Base-by-base conservation (phyloP, 1,284 basidiomycete species). In the Trichosporon sp. region DNA sequence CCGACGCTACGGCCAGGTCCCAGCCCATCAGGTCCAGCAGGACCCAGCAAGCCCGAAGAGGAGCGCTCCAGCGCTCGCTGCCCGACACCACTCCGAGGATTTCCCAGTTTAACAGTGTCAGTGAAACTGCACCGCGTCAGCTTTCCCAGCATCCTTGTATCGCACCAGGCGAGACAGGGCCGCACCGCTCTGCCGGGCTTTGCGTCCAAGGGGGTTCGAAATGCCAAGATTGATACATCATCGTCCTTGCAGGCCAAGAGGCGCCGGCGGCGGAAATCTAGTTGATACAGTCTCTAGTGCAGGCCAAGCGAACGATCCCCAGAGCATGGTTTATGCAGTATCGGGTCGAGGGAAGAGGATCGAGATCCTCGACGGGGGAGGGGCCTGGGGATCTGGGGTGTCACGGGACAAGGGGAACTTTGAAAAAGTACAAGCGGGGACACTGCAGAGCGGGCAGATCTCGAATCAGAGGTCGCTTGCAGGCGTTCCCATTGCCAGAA, bases 191-290 rank as follows among this genome's bases (percentile, higher is more conserved):
- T 46, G 43, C 43, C 38, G 16, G 16, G 16, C 43, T n/a, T 11
- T 16, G 43, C 43, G 16, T 8, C 43, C 43, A 46, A 46, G 43
- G 43, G 14, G 14, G 43, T 46, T 46, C 43, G 43, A n/a, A 46
- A 46, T 46, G 43, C 43, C 43, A 46, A 46, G 43, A 14, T 46
- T 46, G 43, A 46, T 46, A 46, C 43, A 46, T 46, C 43, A 46
- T 46, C 43, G 43, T 46, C 43, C 43, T 46, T 46, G 43, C 43
- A n/a, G 43, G 43, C 43, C 43, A n/a, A n/a, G 16, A 46, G 16
- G 43, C 43, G 43, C 43, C 43, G 43, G 43, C 43, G 16, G 43
- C 43, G 43, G 43, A 46, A 46, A 11, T 46, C 43, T 46, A 46
- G 43, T 46, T 46, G 43, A 46, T 46, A 46, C 43, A 46, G 43